A percentile compares a stretch with the other conserved stretches of the same genome.
Conservation (phyloP, 495 filamentous ascomycete species). For the Daldinia bambusicola region DNA sequence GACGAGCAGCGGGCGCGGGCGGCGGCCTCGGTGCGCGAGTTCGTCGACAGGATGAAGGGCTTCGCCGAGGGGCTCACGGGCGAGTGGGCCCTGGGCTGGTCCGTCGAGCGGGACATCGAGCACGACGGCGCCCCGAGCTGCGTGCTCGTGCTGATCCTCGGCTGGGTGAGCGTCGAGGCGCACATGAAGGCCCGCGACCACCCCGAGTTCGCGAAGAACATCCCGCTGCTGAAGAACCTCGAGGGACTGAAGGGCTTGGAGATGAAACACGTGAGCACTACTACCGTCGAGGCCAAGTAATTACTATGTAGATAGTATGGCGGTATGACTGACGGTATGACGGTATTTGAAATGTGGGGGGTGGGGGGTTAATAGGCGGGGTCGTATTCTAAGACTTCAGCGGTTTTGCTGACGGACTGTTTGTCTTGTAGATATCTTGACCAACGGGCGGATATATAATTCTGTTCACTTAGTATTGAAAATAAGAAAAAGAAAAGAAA, state of each 20-base stretch:
- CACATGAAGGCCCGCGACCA: conserved; percentile 61
- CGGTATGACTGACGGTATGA: not conserved
- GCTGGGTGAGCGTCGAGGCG: conserved; percentile 66
- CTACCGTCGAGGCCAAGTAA: conserved; percentile 10
- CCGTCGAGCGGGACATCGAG: conserved; percentile 56
- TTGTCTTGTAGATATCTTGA: not conserved
- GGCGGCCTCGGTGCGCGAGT: not conserved
- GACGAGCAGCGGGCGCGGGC: conserved; percentile 7
- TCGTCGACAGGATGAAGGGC: not conserved
- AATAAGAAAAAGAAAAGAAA: not conserved
- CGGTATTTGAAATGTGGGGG: no score
- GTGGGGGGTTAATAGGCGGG: no score
- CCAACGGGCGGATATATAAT: not conserved
- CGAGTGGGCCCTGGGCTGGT: conserved; percentile 54
- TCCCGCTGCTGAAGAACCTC: conserved; percentile 9
- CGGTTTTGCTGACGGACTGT: not conserved
- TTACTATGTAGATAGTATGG: not conserved
- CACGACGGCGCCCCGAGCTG: conserved; percentile 56
- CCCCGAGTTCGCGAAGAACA: conserved; percentile 53
- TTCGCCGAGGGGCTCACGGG: conserved; percentile 41
- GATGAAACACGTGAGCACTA: conserved; percentile 28
- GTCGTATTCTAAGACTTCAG: no score
- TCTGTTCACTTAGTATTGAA: not conserved
- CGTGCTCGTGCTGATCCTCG: conserved; percentile 55
- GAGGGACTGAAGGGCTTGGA: conserved; percentile 34